Conservation (phyloP, 352 stramenopile species). For the Phytophthora fragariae region DNA sequence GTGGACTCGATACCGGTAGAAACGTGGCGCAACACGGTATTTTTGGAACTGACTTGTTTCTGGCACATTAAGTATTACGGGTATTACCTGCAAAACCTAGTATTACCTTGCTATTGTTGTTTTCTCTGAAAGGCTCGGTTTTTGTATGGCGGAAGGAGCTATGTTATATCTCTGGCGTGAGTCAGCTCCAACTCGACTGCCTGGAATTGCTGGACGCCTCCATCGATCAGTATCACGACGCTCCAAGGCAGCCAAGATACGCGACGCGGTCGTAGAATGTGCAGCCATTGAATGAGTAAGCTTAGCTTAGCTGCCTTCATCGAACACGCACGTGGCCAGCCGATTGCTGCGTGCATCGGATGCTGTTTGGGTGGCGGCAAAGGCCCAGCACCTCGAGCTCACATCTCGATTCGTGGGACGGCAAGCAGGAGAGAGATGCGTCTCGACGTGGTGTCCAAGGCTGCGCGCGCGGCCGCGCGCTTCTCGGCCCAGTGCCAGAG, state of each 20-base stretch:
- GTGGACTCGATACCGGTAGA: too few relatives aligned
- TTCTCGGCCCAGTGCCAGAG: slow-evolving; percentile 45
- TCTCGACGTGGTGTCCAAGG: slow-evolving; percentile 57
- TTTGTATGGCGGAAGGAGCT: too few relatives aligned
- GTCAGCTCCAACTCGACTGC: too few relatives aligned
- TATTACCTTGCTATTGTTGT: too few relatives aligned
- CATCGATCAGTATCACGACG: not conserved
- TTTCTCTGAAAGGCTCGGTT: too few relatives aligned
- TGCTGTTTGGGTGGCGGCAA: not conserved
- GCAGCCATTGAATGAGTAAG: not conserved
- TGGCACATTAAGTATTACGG: too few relatives aligned
- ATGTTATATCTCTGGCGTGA: too few relatives aligned
- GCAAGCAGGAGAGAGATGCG: slow-evolving; percentile 40
- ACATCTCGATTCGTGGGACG: not conserved
- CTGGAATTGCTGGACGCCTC: not conserved
- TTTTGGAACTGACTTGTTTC: too few relatives aligned
- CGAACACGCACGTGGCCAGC: slow-evolving; percentile 1
- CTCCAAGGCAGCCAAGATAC: not conserved
- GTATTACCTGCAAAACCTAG: too few relatives aligned
- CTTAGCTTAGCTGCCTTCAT: not conserved
- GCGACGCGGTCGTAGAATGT: not conserved
- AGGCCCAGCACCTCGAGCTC: not conserved
- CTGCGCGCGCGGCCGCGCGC: slow-evolving; percentile 48
- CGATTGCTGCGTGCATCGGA: not conserved
- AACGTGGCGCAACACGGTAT: too few relatives aligned